Conservation (phyloP, 345 rosid genomes). For the Punica granatum region DNA sequence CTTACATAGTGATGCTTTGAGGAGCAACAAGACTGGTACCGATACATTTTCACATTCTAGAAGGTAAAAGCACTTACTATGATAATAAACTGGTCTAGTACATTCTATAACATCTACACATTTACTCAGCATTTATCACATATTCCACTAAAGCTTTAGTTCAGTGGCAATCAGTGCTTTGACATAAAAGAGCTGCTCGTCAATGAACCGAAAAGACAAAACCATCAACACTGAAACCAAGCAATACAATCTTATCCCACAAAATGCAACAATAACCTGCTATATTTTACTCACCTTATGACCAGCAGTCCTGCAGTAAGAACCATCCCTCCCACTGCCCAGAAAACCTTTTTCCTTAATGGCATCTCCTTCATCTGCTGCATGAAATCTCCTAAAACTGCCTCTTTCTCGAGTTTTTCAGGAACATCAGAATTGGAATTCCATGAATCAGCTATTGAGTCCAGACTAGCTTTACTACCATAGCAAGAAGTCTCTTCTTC, state of each 20-base stretch:
- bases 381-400: conserved; percentile 26
- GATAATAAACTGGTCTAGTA: neutral
- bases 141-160: neutral
- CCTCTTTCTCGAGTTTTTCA: conserved; percentile 19
- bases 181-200: neutral
- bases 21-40: neutral
- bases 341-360: conserved; percentile 42
- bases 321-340: conserved; percentile 86
- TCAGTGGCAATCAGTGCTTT: neutral
- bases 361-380: conserved; percentile 46
- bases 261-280: neutral
- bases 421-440: conserved; percentile 31
- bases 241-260: neutral
- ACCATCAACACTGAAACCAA: neutral
- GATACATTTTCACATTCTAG: neutral
- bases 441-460: conserved; percentile 78
- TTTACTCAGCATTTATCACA: neutral
- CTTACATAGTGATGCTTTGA: neutral
- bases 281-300: conserved; percentile 38
- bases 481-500: conserved; percentile 54
- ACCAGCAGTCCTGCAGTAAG: conserved; percentile 59
- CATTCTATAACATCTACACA: neutral
- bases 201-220: neutral
- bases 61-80: neutral
- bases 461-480: conserved; percentile 76